Evolutionary conservation across 1,284 basidiomycete genomes (phyloP), one percentile per base, ranked within the genome.

Genomic region (Pseudozyma pruni): DNA sequence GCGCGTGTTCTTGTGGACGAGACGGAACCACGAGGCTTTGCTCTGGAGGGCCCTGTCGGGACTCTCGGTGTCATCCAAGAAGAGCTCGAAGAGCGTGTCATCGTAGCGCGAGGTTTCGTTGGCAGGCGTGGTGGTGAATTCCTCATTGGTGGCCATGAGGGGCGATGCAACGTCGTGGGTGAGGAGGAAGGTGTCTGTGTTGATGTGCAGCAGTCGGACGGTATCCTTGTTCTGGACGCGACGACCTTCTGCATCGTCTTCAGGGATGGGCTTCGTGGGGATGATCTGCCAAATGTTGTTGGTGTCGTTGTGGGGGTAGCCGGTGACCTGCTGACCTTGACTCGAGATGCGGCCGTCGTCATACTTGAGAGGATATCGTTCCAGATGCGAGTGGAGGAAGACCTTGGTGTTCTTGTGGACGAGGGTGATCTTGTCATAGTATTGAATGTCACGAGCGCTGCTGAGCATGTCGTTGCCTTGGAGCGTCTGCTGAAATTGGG

Each of bases 271-370:
- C 79, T 91, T 93, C 27, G 94, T 96, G 1, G 96, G 94, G 55
- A 98, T 86, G 70, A 99, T 87, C 83, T 94, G 90, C 96, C 96
- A 99, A 78, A 91, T 78, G 85, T 98, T 99, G 86, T 98, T 98
- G 63, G 89, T 88, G 83, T 96, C 94, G 54, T 91, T 89, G 83
- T 94, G 90, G 0, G 89, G 91, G 84, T 98, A 98, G 39, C 91
- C 95, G n/a, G 96, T 98, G 29, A 99, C 96, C 83, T 98, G 96
- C 85, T 98, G 96, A 16, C 93, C 94, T 87, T 96, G 92, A 75
- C 90, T 93, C 76, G 91, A 94, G 82, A 99, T 90, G 60, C 96
- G 91, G 2, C 94, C 94, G 75, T 99, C 96, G 0, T 95, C 92
- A 82, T 99, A 99, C 68, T 90, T 90, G 66, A 97, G 85, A 29